Percentiles rank a stretch among this genome's conserved stretches.
Evolutionary conservation across 495 filamentous ascomycete species (phyloP).

Genomic region (Hapsidospora chrysogenum): DNA sequence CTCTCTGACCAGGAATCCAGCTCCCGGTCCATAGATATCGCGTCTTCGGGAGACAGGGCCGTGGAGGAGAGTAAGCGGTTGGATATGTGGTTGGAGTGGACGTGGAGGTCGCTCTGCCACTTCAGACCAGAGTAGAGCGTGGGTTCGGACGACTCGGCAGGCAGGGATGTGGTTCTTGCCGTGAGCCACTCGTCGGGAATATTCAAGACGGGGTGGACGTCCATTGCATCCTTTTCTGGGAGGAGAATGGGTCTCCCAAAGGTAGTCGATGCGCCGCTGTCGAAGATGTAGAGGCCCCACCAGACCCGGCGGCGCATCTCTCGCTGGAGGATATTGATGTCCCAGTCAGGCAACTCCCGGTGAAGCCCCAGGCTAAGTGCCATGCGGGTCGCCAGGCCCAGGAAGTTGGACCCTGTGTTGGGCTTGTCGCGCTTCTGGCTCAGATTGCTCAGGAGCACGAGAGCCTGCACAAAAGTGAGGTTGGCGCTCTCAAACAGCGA

Average conservation of each 20-base stretch:
- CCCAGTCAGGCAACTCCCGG: conserved; percentile 13
- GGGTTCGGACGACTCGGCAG: conserved; percentile 22
- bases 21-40: not conserved
- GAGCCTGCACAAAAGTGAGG: conserved; percentile 31
- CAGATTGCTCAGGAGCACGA: conserved; percentile 35
- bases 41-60: not conserved
- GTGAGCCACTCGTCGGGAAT: conserved; percentile 10
- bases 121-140: conserved; percentile 21
- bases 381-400: conserved; percentile 25
- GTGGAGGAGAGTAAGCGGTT: conserved; percentile 1
- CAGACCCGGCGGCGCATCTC: conserved; percentile 16
- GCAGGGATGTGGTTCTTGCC: conserved; percentile 22
- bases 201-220: conserved; percentile 27
- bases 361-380: conserved; percentile 29
- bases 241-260: conserved; percentile 15
- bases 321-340: conserved; percentile 7
- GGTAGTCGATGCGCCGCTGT: conserved; percentile 12
- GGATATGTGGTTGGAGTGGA: conserved; percentile 2
- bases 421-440: conserved; percentile 39
- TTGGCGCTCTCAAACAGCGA: conserved; percentile 34
- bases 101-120: conserved; percentile 1
- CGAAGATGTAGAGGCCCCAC: conserved; percentile 20
- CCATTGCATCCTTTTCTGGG: conserved; percentile 7
- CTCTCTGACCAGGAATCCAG: not conserved
- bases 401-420: conserved; percentile 35